These are phyloP conservation scores for Cucumis melo DNA, from an alignment of 306 rosid genomes.

Conservation along the genomic window DNA sequence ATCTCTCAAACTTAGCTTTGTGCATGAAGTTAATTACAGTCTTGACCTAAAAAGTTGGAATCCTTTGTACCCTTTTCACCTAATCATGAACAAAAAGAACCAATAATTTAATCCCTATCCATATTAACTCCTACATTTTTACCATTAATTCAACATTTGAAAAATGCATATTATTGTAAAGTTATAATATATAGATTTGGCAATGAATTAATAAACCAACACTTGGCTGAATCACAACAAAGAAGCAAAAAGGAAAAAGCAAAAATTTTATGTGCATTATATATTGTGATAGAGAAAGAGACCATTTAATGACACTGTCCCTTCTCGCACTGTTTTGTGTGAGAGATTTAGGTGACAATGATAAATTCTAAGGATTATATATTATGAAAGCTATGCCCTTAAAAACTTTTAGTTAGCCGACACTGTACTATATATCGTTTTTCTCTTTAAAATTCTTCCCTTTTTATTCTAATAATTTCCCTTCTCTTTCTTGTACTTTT, in stretches of 20 bases:
- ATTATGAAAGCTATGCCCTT: too few species aligned
- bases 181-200: neutral
- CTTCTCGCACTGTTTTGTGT: neutral
- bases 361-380: neutral
- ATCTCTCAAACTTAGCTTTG: too few species aligned
- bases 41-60: too few species aligned
- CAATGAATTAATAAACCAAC: neutral
- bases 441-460: neutral
- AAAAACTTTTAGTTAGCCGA: conserved; percentile 3
- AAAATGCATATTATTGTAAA: too few species aligned
- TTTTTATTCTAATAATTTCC: too few species aligned
- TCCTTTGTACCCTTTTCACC: too few species aligned
- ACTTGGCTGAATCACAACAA: neutral
- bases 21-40: too few species aligned
- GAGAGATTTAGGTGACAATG: conserved; percentile 6
- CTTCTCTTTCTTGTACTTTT: neutral
- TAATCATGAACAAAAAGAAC: too few species aligned
- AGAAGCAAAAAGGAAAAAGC: neutral
- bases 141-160: neutral
- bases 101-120: neutral
- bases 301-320: neutral
- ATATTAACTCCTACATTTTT: neutral
- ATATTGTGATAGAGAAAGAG: too few species aligned
- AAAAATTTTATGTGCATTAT: too few species aligned
- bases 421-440: neutral